phyloP scores from a whole-genome alignment of 2,329 filamentous ascomycete genomes.

The Calonectria hongkongensis region DNA sequence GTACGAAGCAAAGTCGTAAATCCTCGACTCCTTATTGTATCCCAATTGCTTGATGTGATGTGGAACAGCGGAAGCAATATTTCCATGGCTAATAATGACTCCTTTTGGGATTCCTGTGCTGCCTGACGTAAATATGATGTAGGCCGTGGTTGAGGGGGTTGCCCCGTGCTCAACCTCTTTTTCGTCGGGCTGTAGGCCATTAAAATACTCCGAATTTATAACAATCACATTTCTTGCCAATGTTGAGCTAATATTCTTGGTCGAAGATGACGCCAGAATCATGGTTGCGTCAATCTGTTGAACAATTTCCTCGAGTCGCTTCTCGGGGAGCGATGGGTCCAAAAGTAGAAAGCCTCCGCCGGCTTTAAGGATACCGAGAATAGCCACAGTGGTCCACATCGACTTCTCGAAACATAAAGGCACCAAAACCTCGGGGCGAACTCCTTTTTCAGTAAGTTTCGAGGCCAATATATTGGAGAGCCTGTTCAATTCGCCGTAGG shows the following conservation, averaged over 20 bases:
- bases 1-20: constrained; percentile 48
- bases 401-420: constrained; percentile 25
- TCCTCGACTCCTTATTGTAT: constrained; percentile 27
- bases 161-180: not conserved
- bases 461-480: not conserved
- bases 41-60: not conserved
- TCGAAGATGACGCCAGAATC: not conserved
- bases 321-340: not conserved
- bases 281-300: not conserved
- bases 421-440: not conserved
- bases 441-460: not conserved
- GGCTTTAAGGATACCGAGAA: constrained; percentile 10
- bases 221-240: not conserved
- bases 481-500: not conserved
- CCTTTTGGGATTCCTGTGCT: constrained; percentile 31
- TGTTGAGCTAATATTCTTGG: not conserved
- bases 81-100: constrained; percentile 40
- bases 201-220: not conserved
- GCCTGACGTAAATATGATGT: constrained; percentile 27
- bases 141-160: not conserved
- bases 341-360: constrained; percentile 10
- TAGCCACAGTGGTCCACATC: not conserved
- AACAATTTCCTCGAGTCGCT: not conserved
- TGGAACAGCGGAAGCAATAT: constrained; percentile 37
- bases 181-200: not conserved